Base-by-base conservation (phyloP, 192 early-diverging fungal species). In the Entomortierella beljakovae region DNA sequence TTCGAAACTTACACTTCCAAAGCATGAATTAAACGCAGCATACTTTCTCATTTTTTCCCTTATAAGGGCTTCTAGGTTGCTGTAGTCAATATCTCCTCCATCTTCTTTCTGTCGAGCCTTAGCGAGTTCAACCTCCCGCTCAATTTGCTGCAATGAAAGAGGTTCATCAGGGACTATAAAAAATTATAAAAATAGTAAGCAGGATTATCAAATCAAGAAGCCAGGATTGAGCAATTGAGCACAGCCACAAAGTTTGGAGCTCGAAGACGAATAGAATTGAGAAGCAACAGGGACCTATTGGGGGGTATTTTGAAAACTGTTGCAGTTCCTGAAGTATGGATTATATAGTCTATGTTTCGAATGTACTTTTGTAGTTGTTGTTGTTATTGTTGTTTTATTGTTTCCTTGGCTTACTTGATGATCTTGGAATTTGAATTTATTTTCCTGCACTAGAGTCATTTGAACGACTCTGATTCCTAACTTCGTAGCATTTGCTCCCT, bases 21-120 rank as follows among this genome's bases (percentile, higher is more conserved):
- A 77, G 32, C 61, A 57, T 40, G 74, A 51, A 60, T 77, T 77
- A 32, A 77, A 77, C 6, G 66, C 74, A 8, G 66, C 74, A 58
- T 68, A 69, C 38, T 77, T 77, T 59, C 43, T 62, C 33, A 77
- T 20, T 35, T 77, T 77, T 31, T 77, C 74, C 18, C 57, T 40
- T 48, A 77, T 35, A 6, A 77, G 60, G 1, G 53, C 29, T 33
- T 64, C 74, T 16, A 77, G 74, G 5, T 53, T 28, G 22, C 43
- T 33, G 26, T 77, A 77, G n/a, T 77, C 74, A 16, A 59, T 13
- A 8, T 73, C 61, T 16, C 65, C 61, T 58, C 74, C 55, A 9
- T 32, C 59, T 46, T 60, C 46, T 6, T 22, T 1, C 43, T 59
- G 48, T 42, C 15, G 37, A n/a, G 60, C 57, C 28, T 54, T 53